These are phyloP conservation scores for Platismatia glauca DNA, from an alignment of 495 filamentous ascomycete genomes.

Conservation along the genomic window DNA sequence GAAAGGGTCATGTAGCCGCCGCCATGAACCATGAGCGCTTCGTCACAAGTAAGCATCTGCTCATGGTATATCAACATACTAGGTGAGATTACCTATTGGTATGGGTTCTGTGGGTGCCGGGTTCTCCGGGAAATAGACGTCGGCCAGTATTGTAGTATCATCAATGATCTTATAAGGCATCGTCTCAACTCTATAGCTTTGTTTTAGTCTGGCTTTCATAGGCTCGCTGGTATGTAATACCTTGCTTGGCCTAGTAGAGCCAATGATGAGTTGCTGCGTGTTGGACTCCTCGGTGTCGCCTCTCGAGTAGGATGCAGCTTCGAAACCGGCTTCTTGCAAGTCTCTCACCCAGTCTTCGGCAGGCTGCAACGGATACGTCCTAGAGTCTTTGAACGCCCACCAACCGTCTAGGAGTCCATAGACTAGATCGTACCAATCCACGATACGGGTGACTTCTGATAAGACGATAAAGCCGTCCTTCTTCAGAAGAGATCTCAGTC, in stretches of 20 bases:
- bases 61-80: background rate
- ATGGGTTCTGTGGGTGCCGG: background rate
- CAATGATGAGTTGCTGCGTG: conserved; percentile 24
- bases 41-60: background rate
- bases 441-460: conserved; percentile 33
- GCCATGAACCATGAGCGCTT: conserved; percentile 45
- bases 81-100: conserved; percentile 20
- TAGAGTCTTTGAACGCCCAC: conserved; percentile 45
- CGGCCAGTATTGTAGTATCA: conserved; percentile 28
- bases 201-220: background rate
- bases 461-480: conserved; percentile 34
- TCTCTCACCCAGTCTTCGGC: conserved; percentile 32
- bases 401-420: conserved; percentile 45
- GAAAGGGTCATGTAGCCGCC: conserved; percentile 41
- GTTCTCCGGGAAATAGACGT: conserved; percentile 32
- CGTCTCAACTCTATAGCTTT: conserved; percentile 24
- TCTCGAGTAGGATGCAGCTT: conserved; percentile 43
- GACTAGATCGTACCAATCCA: conserved; percentile 39
- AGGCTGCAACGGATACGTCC: conserved; percentile 34
- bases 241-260: conserved; percentile 14
- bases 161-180: conserved; percentile 31
- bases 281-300: conserved; percentile 28
- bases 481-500: conserved; percentile 31
- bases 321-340: conserved; percentile 36
- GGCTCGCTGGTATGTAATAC: background rate